Percentiles rank a stretch among this genome's conserved stretches.
These are phyloP conservation scores for Pichia inconspicua DNA, from an alignment of 1,139 yeast genomes.

Conservation along the genomic window DNA sequence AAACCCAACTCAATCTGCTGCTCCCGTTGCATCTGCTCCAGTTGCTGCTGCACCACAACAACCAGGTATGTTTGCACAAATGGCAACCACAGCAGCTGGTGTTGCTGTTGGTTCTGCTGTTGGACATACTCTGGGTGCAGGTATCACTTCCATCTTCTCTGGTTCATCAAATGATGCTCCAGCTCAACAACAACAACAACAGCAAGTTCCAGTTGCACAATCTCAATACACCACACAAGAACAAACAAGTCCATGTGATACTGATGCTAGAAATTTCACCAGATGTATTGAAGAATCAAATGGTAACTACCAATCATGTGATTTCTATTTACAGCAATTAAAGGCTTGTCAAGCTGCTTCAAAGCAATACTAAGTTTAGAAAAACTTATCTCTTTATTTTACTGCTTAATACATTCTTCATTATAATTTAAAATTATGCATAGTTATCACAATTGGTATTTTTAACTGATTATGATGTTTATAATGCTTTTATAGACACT, in stretches of 20 bases:
- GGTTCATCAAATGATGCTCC: slow-evolving; percentile 57
- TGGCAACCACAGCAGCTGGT: slow-evolving; percentile 99
- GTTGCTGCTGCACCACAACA: slow-evolving; percentile 44
- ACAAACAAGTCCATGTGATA: slow-evolving; percentile 64
- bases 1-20: slow-evolving; percentile 30
- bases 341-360: slow-evolving; percentile 97
- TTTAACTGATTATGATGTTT: background rate
- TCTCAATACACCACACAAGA: slow-evolving; percentile 33
- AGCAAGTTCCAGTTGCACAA: slow-evolving; percentile 28
- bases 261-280: slow-evolving; percentile 89
- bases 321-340: slow-evolving; percentile 91
- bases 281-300: slow-evolving; percentile 88
- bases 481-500: no score
- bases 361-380: slow-evolving; percentile 51
- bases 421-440: slow-evolving; percentile 2
- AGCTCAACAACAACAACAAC: slow-evolving; percentile 36
- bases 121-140: slow-evolving; percentile 96
- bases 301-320: slow-evolving; percentile 96
- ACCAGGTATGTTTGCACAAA: slow-evolving; percentile 92
- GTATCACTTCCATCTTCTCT: slow-evolving; percentile 80
- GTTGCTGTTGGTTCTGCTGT: slow-evolving; percentile 97
- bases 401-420: background rate
- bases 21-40: slow-evolving; percentile 31
- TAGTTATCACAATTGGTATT: background rate
- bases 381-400: background rate